Base-by-base conservation (phyloP, 768 basidiomycete genomes). In the Tulasnella sp. region DNA sequence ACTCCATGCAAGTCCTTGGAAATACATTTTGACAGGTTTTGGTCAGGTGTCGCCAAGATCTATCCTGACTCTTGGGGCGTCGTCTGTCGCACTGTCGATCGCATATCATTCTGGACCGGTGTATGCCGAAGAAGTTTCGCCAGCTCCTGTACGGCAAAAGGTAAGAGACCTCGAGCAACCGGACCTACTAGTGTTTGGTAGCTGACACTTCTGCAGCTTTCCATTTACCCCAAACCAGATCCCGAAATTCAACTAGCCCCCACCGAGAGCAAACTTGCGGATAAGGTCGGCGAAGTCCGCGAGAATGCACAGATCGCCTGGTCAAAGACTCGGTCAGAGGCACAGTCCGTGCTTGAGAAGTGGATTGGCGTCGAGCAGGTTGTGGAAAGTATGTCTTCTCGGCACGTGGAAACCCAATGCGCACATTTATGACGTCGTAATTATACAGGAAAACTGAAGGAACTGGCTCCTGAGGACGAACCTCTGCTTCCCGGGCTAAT, bases 291-390 rank as follows among this genome's bases (percentile, higher is more conserved):
- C 14, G 72, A 74, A 17, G 81, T 75, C 3, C 76, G 94, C 57
- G 74, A 77, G 59, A 71, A 78, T 27, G 74, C 78, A 2, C 79
- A 77, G n/a, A 69, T 72, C 0, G 74, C 77, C 12, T 78, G 83
- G 64, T 62, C 67, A 4, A 75, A 81, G 27, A 78, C 79, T n/a
- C 77, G 81, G 56, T 72, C 74, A 1, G 75, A 78, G 46, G 80
- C 91, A 21, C 86, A 91, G 62, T 76, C 74, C 1, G 78, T 81
- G 41, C 78, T 94, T 15, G 78, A 81, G 31, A 76, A 75, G 60
- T 94, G 91, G 91, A 86, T 98, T 64, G 79, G 77, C 11, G 74
- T 91, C 31, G 94, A 97, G 67, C 78, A 85, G 62, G 76, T 78
- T 6, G 82, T 93, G 31, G 93, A 96, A 71, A 71, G 93, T 93